Percentiles rank a stretch among this genome's conserved stretches.
Evolutionary conservation across 208 protist species (phyloP).

Genomic region (Acanthamoeba sp.): DNA sequence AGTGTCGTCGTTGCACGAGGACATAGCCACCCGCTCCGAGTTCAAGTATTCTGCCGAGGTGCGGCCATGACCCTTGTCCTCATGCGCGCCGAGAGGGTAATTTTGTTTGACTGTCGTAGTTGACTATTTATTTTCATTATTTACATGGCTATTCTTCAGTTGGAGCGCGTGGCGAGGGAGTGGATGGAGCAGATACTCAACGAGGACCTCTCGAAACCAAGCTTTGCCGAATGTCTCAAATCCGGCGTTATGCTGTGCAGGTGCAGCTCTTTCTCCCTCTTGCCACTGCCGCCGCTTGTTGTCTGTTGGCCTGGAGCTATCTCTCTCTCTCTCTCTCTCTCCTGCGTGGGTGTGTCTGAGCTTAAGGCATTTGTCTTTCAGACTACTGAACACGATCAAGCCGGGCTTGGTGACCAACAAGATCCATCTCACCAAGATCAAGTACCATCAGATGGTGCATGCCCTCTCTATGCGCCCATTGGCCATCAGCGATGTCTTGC

Average conservation of each 20-base stretch:
- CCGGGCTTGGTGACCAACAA: background rate
- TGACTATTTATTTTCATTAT: too few relatives aligned
- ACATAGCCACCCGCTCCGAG: constrained; percentile 8
- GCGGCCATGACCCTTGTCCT: background rate
- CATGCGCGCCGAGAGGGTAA: too few relatives aligned
- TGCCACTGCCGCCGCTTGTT: background rate
- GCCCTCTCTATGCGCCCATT: too few relatives aligned
- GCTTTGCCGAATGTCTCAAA: constrained; percentile 43
- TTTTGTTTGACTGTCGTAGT: too few relatives aligned
- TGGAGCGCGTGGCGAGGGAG: background rate
- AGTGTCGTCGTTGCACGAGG: background rate
- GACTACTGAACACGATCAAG: constrained; percentile 35
- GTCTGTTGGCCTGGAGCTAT: too few relatives aligned
- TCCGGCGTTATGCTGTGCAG: constrained; percentile 34
- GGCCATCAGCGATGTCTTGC: too few relatives aligned
- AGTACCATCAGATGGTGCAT: constrained; percentile 24
- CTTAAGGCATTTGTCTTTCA: background rate
- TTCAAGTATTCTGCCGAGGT: constrained; percentile 33
- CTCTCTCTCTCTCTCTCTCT: too few relatives aligned
- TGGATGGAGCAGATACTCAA: constrained; percentile 51
- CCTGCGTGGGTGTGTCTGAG: background rate
- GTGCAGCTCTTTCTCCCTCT: background rate
- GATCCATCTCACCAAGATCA: constrained; percentile 4
- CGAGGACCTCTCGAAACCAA: background rate
- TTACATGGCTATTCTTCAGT: background rate